Conservation (phyloP, 345 rosid species). For the Microthlaspi erraticum region DNA sequence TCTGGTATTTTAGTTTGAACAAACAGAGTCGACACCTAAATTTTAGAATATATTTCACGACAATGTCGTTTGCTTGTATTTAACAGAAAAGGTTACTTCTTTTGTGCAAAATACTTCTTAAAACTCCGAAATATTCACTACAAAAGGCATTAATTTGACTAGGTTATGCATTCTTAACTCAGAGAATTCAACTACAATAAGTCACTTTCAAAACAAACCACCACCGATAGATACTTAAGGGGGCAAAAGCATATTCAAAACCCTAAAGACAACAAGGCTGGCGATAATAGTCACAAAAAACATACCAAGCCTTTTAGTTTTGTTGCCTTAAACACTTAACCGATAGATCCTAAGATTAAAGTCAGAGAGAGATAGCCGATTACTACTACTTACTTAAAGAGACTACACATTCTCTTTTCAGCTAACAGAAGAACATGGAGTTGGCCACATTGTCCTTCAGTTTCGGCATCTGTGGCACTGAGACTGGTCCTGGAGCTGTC, state of each 20-base stretch:
- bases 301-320: constrained; percentile 17
- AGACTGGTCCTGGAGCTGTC: constrained; percentile 39
- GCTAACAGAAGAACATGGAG: constrained; percentile 49
- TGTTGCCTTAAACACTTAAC: constrained; percentile 12
- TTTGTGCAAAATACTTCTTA: too few relatives aligned
- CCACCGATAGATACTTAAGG: constrained; percentile 6
- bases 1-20: not conserved
- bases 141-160: not conserved
- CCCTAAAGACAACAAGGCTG: constrained; percentile 32
- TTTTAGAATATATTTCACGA: too few relatives aligned
- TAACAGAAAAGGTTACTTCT: too few relatives aligned
- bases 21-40: not conserved
- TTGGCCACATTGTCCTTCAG: constrained; percentile 39
- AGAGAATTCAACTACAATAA: constrained; percentile 5
- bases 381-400: constrained; percentile 28
- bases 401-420: constrained; percentile 23
- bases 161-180: constrained; percentile 14
- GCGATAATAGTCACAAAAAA: constrained; percentile 29
- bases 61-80: too few relatives aligned
- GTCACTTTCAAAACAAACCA: not conserved
- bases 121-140: too few relatives aligned
- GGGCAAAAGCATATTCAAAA: constrained; percentile 20
- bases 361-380: not conserved
- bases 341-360: constrained; percentile 29
- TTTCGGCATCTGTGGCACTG: constrained; percentile 40